These are phyloP conservation scores for Leishmania lainsoni DNA, from an alignment of 208 protist genomes.

Conservation along the genomic window DNA sequence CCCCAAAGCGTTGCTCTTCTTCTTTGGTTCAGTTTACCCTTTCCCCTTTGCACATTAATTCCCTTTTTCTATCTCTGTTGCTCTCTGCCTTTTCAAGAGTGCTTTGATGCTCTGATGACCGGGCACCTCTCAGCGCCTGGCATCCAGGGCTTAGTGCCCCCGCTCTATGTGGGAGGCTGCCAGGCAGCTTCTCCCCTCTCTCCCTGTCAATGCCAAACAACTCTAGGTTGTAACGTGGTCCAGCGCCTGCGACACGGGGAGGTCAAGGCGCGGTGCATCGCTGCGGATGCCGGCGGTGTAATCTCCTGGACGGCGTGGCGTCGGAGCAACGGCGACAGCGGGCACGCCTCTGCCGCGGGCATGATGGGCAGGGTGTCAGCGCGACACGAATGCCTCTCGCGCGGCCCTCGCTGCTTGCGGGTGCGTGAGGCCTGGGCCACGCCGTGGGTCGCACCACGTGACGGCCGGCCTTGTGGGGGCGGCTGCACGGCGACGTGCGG, in stretches of 20 bases:
- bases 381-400: neutral
- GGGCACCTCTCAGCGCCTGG: neutral
- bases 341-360: too few species aligned
- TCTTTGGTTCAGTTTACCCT: neutral
- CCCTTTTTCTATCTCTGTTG: neutral
- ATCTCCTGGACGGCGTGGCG: neutral
- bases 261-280: neutral
- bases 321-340: neutral
- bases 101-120: neutral
- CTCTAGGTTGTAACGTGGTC: neutral
- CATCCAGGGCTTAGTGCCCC: neutral
- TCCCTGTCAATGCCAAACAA: neutral
- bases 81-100: neutral
- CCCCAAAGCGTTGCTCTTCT: neutral
- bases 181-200: neutral
- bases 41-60: neutral
- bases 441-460: neutral
- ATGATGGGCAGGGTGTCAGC: neutral
- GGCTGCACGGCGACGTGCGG: neutral
- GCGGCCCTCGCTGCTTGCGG: neutral
- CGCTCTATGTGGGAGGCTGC: too few species aligned
- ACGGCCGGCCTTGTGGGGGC: too few species aligned
- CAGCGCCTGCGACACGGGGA: neutral
- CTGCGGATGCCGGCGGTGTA: neutral
- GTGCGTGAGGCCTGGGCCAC: neutral